phyloP scores from a whole-genome alignment of 1,139 yeast genomes.

The Geotrichum macrosporum region DNA sequence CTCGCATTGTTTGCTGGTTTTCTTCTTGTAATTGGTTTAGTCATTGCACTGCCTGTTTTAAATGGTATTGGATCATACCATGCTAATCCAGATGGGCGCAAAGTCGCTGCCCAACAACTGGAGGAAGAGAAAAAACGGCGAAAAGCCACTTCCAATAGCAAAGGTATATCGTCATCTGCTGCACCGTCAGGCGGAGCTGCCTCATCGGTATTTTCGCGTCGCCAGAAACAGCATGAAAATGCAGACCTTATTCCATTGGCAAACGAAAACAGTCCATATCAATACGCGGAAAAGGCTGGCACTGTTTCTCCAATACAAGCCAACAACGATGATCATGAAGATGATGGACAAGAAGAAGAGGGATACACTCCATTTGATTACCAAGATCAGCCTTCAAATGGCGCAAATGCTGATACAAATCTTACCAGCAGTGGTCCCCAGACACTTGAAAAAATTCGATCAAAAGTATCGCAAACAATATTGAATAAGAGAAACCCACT shows the following conservation, averaged over 20 bases:
- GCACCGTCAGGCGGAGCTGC: too few relatives aligned
- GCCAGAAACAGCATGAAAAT: too few relatives aligned
- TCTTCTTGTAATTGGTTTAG: constrained; percentile 13
- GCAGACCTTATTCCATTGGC: too few relatives aligned
- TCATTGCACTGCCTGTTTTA: constrained; percentile 17
- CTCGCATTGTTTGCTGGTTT: constrained; percentile 11
- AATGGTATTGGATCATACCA: constrained; percentile 20
- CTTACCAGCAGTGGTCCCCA: neutral
- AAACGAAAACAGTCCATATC: too few relatives aligned
- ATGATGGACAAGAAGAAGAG: neutral
- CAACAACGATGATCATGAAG: neutral
- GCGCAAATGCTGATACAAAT: neutral
- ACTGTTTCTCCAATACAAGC: too few relatives aligned
- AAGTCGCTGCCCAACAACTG: constrained; percentile 1
- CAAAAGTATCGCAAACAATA: constrained; percentile 2
- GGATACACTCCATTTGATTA: constrained; percentile 18
- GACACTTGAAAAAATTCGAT: neutral
- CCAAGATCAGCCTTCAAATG: neutral
- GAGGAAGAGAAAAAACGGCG: constrained; percentile 6
- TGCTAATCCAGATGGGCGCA: constrained; percentile 14
- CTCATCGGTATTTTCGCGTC: too few relatives aligned
- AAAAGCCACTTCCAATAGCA: neutral
- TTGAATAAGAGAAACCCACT: constrained; percentile 14
- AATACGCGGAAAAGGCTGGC: too few relatives aligned
- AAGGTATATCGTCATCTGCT: constrained; percentile 6